Base-by-base conservation (phyloP, 768 basidiomycete genomes). In the Tricholoma bakamatsutake region DNA sequence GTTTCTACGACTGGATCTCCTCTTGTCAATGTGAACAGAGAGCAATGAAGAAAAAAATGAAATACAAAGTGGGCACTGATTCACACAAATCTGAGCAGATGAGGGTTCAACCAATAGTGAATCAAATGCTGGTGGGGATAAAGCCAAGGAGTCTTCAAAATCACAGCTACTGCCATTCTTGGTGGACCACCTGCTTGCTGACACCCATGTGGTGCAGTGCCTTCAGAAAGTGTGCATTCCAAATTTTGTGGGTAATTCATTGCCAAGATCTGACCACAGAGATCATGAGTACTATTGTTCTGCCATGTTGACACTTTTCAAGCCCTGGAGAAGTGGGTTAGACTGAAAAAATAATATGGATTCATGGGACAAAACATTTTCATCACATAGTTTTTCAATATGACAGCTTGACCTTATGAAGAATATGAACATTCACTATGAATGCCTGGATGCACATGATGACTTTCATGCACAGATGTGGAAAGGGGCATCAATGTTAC, bases 1-100 rank as follows among this genome's bases (percentile, higher is more conserved):
- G 37, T 56, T 51, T 71, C n/a, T 71, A 71, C 63, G 67, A 72
- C 24, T 70, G 63, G 64, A 52, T 67, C 28, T 24, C 55, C 37
- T 30, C 54, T 18, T 61, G 55, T 42, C 53, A 55, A 31, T 57
- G 57, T 35, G 59, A 39, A 52, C 57, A 58, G 54, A 42, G 53
- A 31, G 35, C 50, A 37, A 43, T 18, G 9, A 43, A 43, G 42
- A 24, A 43, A 24, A 43, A 43, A 43, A 24, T 3, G 3, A 24
- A 24, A 1, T 18, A 43, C 12, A 8, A 43, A 43, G 42, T 43
- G 42, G 21, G 42, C 18, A 10, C 42, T 43, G 42, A 42, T 42
- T 42, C 40, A 7, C n/a, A 42, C 40, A 43, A 43, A 18, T 24
- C 42, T 1, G 9, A 43, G 42, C 18, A 43, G 42, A 43, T 4